Evolutionary conservation across 1,139 yeast species (phyloP).

Genomic region (Hemisphaericaspora xylofermentans): DNA sequence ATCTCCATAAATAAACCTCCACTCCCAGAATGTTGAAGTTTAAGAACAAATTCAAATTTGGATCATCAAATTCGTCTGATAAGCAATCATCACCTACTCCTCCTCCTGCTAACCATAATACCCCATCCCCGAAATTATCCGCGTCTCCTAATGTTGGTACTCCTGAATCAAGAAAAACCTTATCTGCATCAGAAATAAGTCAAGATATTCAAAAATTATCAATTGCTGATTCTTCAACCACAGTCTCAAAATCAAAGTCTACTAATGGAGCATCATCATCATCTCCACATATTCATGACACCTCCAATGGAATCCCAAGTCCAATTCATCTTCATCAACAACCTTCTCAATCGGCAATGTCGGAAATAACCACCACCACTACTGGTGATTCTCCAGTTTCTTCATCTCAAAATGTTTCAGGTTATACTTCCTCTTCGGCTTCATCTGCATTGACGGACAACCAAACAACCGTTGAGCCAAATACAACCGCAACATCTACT

Average conservation of each 20-base stretch:
- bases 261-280: slow-evolving; percentile 3
- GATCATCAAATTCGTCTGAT: slow-evolving; percentile 23
- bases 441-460: slow-evolving; percentile 6
- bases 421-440: slow-evolving; percentile 6
- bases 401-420: slow-evolving; percentile 11
- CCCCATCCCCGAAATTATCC: slow-evolving; percentile 8
- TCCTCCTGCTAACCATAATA: slow-evolving; percentile 1
- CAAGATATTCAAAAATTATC: slow-evolving; percentile 31
- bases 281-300: slow-evolving; percentile 1
- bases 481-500: slow-evolving; percentile 16
- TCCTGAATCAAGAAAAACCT: slow-evolving; percentile 29
- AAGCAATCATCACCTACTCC: slow-evolving; percentile 4
- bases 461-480: slow-evolving; percentile 5
- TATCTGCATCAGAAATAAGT: slow-evolving; percentile 23
- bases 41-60: slow-evolving; percentile 48
- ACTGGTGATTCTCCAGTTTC: slow-evolving; percentile 7
- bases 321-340: slow-evolving; percentile 6
- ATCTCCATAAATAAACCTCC: neutral
- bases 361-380: slow-evolving; percentile 7
- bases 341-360: slow-evolving; percentile 6
- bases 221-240: slow-evolving; percentile 15
- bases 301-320: slow-evolving; percentile 7
- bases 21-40: slow-evolving; percentile 38
- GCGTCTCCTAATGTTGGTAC: slow-evolving; percentile 22
- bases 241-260: slow-evolving; percentile 1